Base-by-base conservation (phyloP, 2,329 filamentous ascomycete genomes). In the Stagonosporopsis rhizophila region DNA sequence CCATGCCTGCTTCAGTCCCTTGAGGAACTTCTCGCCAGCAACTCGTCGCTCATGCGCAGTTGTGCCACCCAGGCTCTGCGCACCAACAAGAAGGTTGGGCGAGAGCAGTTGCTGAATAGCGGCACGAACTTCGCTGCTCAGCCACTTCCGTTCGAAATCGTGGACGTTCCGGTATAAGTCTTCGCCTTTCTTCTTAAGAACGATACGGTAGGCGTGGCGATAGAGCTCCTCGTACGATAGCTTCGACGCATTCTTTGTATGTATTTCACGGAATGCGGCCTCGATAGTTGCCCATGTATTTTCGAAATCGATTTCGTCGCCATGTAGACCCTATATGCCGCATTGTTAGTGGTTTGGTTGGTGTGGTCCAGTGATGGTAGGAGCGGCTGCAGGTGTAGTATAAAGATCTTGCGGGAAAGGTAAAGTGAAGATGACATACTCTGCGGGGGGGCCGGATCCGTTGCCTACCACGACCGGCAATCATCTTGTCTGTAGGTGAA, bases 201-300 rank as follows among this genome's bases (percentile, higher is more conserved):
- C 94, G 19, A 98, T 91, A 75, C 95, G 94, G 78, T 99, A 99
- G 5, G 92, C 91, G 51, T 90, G 90, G 55, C 95, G 89, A 78
- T 99, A 99, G 0, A 99, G 85, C 70, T 96, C 90, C 76, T 99
- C 95, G 79, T 97, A 99, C 1, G 93, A 96, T 2, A 99, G 85
- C 15, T 85, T 83, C 9, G 92, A 96, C 58, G 92, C 92, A 74
- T 96, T 95, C 75, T 96, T 93, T 55, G 87, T 90, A 78, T 98
- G 93, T 46, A 99, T 98, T 71, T 96, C 91, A 53, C 81, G 83
- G 48, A 99, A 85, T 4, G 94, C 92, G 44, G 87, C 84, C 41
- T 87, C 83, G 7, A 99, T 85, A 40, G 87, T 86, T 14, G 82
- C 81, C 95, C 95, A 99, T 66, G 88, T 90, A 2, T 85, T 82